Percentiles rank a stretch among this genome's conserved stretches.
Evolutionary conservation across 1,284 basidiomycete species (phyloP).

Genomic region (Rhodotorula sp.): DNA sequence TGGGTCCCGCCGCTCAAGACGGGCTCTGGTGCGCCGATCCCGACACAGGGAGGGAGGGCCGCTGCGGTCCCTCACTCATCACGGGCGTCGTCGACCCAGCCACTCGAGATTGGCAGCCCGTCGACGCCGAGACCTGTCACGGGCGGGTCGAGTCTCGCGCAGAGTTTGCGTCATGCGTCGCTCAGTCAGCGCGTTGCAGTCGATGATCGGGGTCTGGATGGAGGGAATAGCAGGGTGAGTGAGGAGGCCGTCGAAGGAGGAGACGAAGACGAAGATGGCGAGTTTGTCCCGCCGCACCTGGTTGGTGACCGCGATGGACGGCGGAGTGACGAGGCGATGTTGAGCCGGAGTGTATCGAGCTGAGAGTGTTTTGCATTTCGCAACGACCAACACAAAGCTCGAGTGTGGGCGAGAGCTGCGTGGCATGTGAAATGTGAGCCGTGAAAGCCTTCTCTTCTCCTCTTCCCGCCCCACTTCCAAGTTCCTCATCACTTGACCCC

Average conservation of each 20-base stretch:
- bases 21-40: neutral
- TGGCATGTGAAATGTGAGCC: too few relatives aligned
- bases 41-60: neutral
- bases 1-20: constrained; percentile 2
- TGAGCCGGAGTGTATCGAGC: constrained; percentile 32
- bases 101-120: constrained; percentile 21
- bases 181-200: constrained; percentile 7
- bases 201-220: neutral
- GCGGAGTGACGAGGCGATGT: constrained; percentile 28
- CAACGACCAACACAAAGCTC: too few relatives aligned
- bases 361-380: neutral
- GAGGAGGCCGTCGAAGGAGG: neutral
- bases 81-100: neutral
- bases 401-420: too few relatives aligned
- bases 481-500: neutral
- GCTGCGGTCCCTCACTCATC: neutral
- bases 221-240: neutral
- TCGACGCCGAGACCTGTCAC: neutral
- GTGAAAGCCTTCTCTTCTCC: neutral
- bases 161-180: constrained; percentile 12
- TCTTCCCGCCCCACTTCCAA: neutral
- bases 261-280: constrained; percentile 26
- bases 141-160: constrained; percentile 14
- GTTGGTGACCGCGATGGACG: constrained; percentile 7
- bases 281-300: constrained; percentile 37